A percentile compares a stretch with the other conserved stretches of the same genome.
These are phyloP conservation scores for Aspergillus viridinutans DNA, from an alignment of 2,329 filamentous ascomycete species.

Conservation along the genomic window DNA sequence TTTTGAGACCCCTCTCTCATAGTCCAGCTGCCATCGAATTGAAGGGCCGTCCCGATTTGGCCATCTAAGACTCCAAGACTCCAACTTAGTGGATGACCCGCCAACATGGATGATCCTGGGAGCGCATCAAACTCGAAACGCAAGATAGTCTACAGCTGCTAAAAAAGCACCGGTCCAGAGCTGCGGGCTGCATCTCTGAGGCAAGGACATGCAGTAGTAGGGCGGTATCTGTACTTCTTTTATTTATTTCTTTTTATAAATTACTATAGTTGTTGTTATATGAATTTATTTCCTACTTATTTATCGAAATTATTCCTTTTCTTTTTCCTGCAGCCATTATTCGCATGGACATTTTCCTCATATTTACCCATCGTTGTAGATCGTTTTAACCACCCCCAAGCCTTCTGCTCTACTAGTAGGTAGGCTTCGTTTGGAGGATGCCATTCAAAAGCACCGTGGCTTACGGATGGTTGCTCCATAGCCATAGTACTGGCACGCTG, in stretches of 20 bases:
- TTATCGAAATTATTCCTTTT: background rate
- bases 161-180: conserved; percentile 12
- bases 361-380: conserved; percentile 6
- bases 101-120: conserved; percentile 22
- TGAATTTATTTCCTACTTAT: conserved; percentile 10
- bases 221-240: conserved; percentile 3
- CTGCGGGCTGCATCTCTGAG: conserved; percentile 14
- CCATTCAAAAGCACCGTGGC: conserved; percentile 8
- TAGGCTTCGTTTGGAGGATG: conserved; percentile 10
- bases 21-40: background rate
- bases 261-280: background rate
- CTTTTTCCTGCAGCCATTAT: background rate
- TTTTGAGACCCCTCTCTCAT: background rate
- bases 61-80: conserved; percentile 1
- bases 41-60: conserved; percentile 1
- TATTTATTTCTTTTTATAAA: background rate
- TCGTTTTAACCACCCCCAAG: conserved; percentile 4
- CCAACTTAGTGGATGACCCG: conserved; percentile 7
- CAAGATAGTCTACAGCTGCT: conserved; percentile 7
- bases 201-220: conserved; percentile 17
- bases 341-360: background rate
- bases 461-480: conserved; percentile 10
- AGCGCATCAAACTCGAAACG: conserved; percentile 22
- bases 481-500: background rate
- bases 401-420: background rate